Percentiles rank a stretch among this genome's conserved stretches.
These are phyloP conservation scores for Taphrina betulina DNA, from an alignment of 1,139 yeast species.

Conservation along the genomic window DNA sequence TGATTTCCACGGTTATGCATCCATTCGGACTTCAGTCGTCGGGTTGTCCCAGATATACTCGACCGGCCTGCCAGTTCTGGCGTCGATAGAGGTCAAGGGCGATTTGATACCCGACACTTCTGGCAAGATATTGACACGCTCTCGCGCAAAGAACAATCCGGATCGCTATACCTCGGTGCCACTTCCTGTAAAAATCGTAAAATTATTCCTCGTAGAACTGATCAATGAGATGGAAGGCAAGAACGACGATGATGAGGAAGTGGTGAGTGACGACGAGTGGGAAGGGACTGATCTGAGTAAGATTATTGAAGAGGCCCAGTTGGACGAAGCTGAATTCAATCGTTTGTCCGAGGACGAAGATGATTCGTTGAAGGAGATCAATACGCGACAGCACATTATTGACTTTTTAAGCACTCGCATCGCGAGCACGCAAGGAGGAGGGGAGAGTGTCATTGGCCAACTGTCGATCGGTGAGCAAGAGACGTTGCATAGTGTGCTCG, in stretches of 20 bases:
- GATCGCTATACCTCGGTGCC: slow-evolving; percentile 31
- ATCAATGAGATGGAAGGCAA: slow-evolving; percentile 27
- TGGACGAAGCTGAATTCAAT: slow-evolving; percentile 21
- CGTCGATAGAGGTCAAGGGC: slow-evolving; percentile 33
- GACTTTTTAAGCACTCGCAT: slow-evolving; percentile 42
- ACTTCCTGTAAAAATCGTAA: slow-evolving; percentile 30
- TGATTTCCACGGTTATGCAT: slow-evolving; percentile 34
- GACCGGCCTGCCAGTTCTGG: slow-evolving; percentile 16
- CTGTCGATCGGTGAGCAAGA: slow-evolving; percentile 16
- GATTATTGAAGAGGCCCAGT: slow-evolving; percentile 18
- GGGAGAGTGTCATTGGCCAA: neutral
- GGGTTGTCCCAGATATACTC: slow-evolving; percentile 33
- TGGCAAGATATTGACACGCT: slow-evolving; percentile 35
- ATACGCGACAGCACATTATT: slow-evolving; percentile 16
- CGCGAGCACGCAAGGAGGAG: neutral
- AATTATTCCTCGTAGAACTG: slow-evolving; percentile 31
- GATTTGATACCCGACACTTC: slow-evolving; percentile 33
- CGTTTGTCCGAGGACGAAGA: slow-evolving; percentile 21
- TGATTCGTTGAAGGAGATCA: slow-evolving; percentile 20
- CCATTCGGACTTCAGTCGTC: slow-evolving; percentile 32
- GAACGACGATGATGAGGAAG: slow-evolving; percentile 30
- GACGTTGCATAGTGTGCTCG: neutral
- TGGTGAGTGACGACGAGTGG: slow-evolving; percentile 33
- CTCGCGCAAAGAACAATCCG: slow-evolving; percentile 32
- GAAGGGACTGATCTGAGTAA: slow-evolving; percentile 17